Evolutionary conservation across 305 asterid species (phyloP).

Genomic region (Solanum chacoense): DNA sequence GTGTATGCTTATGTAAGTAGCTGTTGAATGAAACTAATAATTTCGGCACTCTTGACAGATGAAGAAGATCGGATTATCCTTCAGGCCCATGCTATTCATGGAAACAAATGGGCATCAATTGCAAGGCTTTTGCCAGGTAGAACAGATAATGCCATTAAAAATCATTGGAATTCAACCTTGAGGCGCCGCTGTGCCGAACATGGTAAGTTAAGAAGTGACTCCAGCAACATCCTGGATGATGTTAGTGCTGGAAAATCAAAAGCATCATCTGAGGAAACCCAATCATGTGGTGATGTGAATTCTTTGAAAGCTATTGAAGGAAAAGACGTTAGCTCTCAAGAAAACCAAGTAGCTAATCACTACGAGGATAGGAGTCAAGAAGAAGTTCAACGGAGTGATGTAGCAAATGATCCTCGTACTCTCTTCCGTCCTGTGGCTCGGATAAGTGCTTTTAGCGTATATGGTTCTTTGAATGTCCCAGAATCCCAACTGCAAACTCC

Average conservation of each 20-base stretch:
- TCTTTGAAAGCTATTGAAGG: constrained; percentile 45
- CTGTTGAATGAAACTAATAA: constrained; percentile 10
- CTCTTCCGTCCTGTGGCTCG: constrained; percentile 63
- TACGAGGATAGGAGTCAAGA: constrained; percentile 27
- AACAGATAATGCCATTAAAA: constrained; percentile 92
- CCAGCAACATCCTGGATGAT: constrained; percentile 28
- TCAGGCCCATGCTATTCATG: constrained; percentile 75
- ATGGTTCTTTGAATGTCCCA: constrained; percentile 28
- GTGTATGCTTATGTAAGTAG: neutral
- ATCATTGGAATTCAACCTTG: constrained; percentile 88
- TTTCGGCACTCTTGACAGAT: constrained; percentile 30
- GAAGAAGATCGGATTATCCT: constrained; percentile 77
- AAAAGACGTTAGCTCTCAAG: constrained; percentile 42
- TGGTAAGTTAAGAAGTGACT: constrained; percentile 26
- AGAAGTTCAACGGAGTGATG: constrained; percentile 23
- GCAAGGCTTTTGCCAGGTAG: constrained; percentile 94
- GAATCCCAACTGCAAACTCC: constrained; percentile 32
- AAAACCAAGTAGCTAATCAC: constrained; percentile 22
- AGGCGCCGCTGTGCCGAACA: constrained; percentile 44
- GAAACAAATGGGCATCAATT: constrained; percentile 90
- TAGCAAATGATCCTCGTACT: constrained; percentile 23
- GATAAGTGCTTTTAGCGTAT: constrained; percentile 47
- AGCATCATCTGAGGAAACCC: constrained; percentile 77
- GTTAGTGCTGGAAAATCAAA: constrained; percentile 45
- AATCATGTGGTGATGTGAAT: constrained; percentile 55